Percentiles rank a stretch among this genome's conserved stretches.
phyloP scores from a whole-genome alignment of 2,329 filamentous ascomycete species.

The Ceratocystis destructans region DNA sequence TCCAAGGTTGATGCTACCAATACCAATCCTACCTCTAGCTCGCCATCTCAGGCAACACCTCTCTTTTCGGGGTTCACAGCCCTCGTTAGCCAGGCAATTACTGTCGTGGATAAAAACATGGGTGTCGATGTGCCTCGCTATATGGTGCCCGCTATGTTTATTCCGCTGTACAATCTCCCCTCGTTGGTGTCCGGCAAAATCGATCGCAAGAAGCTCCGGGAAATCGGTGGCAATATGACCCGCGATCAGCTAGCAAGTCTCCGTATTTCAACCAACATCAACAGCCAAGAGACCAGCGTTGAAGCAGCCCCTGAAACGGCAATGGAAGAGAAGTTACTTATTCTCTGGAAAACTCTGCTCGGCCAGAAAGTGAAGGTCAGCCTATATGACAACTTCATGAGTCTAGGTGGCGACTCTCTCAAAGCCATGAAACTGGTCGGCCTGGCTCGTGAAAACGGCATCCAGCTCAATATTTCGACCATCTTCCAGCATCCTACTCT shows the following conservation, averaged over 20 bases:
- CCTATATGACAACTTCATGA: constrained; percentile 34
- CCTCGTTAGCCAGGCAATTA: constrained; percentile 25
- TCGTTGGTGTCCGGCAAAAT: constrained; percentile 37
- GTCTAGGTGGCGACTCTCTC: constrained; percentile 38
- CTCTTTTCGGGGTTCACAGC: constrained; percentile 25
- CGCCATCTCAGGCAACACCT: constrained; percentile 23
- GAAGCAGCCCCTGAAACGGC: constrained; percentile 29
- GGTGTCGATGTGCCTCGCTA: constrained; percentile 30
- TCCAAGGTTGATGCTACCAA: constrained; percentile 26
- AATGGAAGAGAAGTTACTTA: constrained; percentile 28
- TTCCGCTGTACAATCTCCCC: constrained; percentile 34
- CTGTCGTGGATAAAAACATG: constrained; percentile 25
- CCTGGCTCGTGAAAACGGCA: constrained; percentile 28
- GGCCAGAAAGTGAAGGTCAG: constrained; percentile 27
- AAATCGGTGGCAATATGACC: constrained; percentile 31
- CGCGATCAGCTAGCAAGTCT: constrained; percentile 22
- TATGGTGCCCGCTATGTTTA: constrained; percentile 37
- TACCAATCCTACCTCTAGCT: constrained; percentile 20
- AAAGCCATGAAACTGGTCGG: constrained; percentile 39
- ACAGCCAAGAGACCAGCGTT: constrained; percentile 24
- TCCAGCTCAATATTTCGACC: constrained; percentile 33
- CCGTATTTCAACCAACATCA: constrained; percentile 20
- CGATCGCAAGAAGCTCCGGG: constrained; percentile 36
- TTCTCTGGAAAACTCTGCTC: constrained; percentile 30
- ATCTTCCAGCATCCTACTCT: constrained; percentile 35